phyloP scores from a whole-genome alignment of 495 filamentous ascomycete species.

The Cercophora sp. region DNA sequence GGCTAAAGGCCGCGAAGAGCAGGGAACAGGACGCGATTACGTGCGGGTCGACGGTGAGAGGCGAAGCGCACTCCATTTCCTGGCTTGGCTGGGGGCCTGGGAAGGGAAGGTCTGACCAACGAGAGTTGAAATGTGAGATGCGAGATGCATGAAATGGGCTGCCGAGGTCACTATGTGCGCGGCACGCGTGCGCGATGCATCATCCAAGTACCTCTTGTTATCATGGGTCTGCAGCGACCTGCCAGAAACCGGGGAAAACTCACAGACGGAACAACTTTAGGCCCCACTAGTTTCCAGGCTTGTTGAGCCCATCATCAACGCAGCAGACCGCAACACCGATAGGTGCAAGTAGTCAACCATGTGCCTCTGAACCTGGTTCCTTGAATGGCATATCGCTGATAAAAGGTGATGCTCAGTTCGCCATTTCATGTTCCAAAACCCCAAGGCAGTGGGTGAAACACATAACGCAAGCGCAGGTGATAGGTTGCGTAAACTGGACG shows the following conservation, averaged over 20 bases:
- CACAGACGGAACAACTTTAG: neutral
- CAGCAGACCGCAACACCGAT: too few relatives aligned
- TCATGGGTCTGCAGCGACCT: conserved; percentile 3
- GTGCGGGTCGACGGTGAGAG: conserved; percentile 18
- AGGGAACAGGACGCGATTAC: conserved; percentile 16
- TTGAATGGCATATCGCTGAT: too few relatives aligned
- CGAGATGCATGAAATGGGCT: conserved; percentile 4
- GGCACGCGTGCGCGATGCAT: neutral
- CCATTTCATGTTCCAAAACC: too few relatives aligned
- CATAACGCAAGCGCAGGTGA: neutral
- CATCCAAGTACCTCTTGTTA: neutral
- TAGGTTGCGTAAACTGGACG: neutral
- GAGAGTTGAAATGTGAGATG: neutral
- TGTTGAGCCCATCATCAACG: too few relatives aligned
- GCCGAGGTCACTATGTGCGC: conserved; percentile 3
- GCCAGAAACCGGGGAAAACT: conserved; percentile 7
- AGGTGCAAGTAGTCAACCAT: too few relatives aligned
- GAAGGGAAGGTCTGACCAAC: conserved; percentile 4
- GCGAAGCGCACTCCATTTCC: conserved; percentile 14
- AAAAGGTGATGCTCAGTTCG: too few relatives aligned
- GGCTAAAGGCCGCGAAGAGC: conserved; percentile 3
- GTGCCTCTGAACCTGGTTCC: too few relatives aligned
- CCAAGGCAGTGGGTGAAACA: too few relatives aligned
- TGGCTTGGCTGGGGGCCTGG: conserved; percentile 10
- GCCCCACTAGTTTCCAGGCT: conserved; percentile 7